phyloP scores from a whole-genome alignment of 1,284 basidiomycete genomes.

The Ganoderma leucocontextum region DNA sequence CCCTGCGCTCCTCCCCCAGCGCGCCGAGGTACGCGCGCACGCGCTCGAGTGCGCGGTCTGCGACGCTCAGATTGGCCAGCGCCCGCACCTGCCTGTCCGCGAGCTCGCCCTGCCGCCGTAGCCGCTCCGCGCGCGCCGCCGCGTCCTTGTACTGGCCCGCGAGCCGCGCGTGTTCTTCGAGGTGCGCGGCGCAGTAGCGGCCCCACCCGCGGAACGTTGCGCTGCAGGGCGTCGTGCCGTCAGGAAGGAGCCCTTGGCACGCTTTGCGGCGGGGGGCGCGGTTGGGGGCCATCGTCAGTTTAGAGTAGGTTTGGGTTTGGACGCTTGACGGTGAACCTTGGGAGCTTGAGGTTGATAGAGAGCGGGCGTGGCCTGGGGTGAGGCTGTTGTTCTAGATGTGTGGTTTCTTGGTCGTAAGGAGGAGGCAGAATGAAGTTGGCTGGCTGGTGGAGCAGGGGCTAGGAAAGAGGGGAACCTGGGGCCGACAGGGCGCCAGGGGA shows the following conservation, averaged over 20 bases:
- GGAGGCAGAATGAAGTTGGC: background rate
- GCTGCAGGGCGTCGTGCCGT: slow-evolving; percentile 21
- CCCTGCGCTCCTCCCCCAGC: slow-evolving; percentile 13
- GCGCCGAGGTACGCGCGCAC: slow-evolving; percentile 15
- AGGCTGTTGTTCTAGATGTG: background rate
- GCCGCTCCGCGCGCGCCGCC: slow-evolving; percentile 21
- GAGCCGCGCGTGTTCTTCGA: slow-evolving; percentile 22
- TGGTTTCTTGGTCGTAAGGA: background rate
- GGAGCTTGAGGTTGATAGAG: background rate
- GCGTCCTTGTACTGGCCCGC: slow-evolving; percentile 20
- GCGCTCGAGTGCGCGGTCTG: slow-evolving; percentile 16
- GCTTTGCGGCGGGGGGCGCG: slow-evolving; percentile 22
- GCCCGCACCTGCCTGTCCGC: slow-evolving; percentile 16
- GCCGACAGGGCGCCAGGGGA: slow-evolving; percentile 6
- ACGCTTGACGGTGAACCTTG: background rate
- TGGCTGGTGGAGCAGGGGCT: background rate
- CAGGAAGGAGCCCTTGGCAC: slow-evolving; percentile 21
- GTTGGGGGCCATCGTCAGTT: slow-evolving; percentile 10
- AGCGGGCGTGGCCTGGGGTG: background rate
- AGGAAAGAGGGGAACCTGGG: background rate
- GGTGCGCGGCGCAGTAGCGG: slow-evolving; percentile 17
- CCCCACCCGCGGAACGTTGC: slow-evolving; percentile 22
- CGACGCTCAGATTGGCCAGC: slow-evolving; percentile 6
- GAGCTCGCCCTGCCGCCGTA: slow-evolving; percentile 15
- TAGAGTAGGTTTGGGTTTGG: background rate